phyloP scores from a whole-genome alignment of 768 basidiomycete species.

The Tubosaeta sp. region DNA sequence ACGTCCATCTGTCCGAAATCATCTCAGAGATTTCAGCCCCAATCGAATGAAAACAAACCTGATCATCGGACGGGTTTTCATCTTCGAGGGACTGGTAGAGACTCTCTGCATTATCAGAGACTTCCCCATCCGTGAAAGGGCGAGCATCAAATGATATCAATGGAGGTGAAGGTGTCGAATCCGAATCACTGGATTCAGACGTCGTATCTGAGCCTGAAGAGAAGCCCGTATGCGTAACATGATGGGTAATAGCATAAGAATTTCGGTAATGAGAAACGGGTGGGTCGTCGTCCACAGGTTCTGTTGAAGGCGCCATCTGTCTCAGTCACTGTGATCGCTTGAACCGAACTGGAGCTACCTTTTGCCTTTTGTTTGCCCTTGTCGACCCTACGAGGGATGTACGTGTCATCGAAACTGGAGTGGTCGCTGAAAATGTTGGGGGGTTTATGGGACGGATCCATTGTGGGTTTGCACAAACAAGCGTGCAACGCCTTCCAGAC shows the following conservation, averaged over 20 bases:
- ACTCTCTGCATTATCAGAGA: constrained; percentile 10
- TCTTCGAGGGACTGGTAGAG: constrained; percentile 13
- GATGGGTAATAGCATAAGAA: background rate
- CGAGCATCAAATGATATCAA: background rate
- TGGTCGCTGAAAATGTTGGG: constrained; percentile 8
- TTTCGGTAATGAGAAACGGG: background rate
- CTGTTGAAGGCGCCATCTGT: constrained; percentile 1
- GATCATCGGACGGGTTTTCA: background rate
- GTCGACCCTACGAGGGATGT: constrained; percentile 8
- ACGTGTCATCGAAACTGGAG: background rate
- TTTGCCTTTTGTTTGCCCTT: constrained; percentile 20
- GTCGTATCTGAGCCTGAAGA: constrained; percentile 9
- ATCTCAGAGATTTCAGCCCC: background rate
- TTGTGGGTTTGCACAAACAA: background rate
- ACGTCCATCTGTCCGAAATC: constrained; percentile 18
- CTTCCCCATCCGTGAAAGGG: background rate
- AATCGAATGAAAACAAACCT: constrained; percentile 6
- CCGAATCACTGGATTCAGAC: constrained; percentile 1
- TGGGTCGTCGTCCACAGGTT: constrained; percentile 1
- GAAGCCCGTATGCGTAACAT: background rate
- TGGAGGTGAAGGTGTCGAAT: constrained; percentile 2
- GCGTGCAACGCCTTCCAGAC: background rate
- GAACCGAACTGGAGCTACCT: constrained; percentile 1
- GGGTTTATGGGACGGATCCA: constrained; percentile 9
- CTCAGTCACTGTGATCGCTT: background rate